phyloP scores from a whole-genome alignment of 2,329 filamentous ascomycete genomes.

The Venturia carpophila region DNA sequence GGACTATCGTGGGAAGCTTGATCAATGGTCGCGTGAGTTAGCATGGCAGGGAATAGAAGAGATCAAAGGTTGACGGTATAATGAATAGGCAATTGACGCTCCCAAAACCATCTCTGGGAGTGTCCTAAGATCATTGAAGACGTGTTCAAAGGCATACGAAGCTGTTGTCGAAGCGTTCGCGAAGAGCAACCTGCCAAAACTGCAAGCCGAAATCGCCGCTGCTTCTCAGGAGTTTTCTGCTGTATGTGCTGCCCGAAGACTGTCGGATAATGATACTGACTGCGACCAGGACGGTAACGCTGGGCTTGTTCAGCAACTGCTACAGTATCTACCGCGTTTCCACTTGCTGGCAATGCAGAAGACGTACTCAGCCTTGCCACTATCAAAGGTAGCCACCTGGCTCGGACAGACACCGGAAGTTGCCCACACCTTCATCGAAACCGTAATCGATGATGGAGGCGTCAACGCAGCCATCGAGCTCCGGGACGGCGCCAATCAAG shows the following conservation, averaged over 20 bases:
- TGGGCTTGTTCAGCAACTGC: constrained; percentile 61
- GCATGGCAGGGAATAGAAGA: neutral
- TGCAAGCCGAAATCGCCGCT: constrained; percentile 57
- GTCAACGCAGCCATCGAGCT: constrained; percentile 46
- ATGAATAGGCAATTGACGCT: neutral
- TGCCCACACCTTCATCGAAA: constrained; percentile 46
- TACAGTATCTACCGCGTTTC: constrained; percentile 65
- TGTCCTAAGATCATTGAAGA: constrained; percentile 46
- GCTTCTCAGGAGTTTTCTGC: constrained; percentile 32
- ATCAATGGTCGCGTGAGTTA: constrained; percentile 53
- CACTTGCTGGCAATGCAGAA: constrained; percentile 65
- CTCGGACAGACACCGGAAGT: constrained; percentile 44
- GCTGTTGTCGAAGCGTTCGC: constrained; percentile 63
- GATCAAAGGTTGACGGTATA: neutral
- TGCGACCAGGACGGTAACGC: constrained; percentile 58
- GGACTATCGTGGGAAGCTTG: constrained; percentile 70
- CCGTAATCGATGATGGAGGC: constrained; percentile 44
- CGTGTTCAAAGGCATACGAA: constrained; percentile 61
- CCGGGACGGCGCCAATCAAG: constrained; percentile 29
- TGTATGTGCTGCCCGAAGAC: neutral
- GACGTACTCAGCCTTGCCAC: constrained; percentile 59
- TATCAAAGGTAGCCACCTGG: constrained; percentile 45
- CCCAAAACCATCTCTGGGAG: constrained; percentile 2
- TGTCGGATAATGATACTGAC: constrained; percentile 8
- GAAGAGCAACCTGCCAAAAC: constrained; percentile 46